Percentiles rank a stretch among this genome's conserved stretches.
Evolutionary conservation across 176 grass and related monocot species (phyloP).

Genomic region (Bolboschoenus planiculmis): DNA sequence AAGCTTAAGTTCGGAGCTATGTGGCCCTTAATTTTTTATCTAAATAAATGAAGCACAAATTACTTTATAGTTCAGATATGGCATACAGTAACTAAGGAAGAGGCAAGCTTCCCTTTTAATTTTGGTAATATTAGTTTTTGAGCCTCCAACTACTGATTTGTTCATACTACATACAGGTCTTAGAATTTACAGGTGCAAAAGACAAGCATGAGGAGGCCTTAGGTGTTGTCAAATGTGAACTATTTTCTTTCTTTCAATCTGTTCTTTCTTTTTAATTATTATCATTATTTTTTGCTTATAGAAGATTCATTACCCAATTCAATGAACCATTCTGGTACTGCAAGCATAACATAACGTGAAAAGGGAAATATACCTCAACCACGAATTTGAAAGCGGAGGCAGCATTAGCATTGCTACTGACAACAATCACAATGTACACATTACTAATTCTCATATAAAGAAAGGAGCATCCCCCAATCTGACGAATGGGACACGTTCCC

Average conservation of each 20-base stretch:
- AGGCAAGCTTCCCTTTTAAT: not conserved
- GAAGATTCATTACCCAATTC: not conserved
- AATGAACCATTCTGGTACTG: not conserved
- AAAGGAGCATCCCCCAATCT: conserved; percentile 90
- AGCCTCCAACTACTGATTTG: not conserved
- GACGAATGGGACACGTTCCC: conserved; percentile 81
- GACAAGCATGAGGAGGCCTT: not conserved
- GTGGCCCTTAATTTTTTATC: not conserved
- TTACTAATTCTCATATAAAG: conserved; percentile 96
- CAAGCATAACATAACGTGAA: not conserved
- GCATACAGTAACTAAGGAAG: not conserved
- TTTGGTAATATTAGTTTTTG: not conserved
- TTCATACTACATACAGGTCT: not conserved
- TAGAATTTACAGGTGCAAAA: not conserved
- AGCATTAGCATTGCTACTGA: conserved; percentile 94
- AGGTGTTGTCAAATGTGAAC: not conserved
- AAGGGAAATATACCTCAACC: conserved; percentile 57
- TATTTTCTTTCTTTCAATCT: not conserved
- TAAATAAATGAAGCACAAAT: not conserved
- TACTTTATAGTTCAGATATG: not conserved
- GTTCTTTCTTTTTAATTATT: not conserved
- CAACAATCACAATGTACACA: conserved; percentile 90
- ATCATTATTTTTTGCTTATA: not conserved
- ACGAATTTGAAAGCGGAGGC: conserved; percentile 88
- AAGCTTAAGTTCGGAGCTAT: not conserved